Base-by-base conservation (phyloP, 2,329 filamentous ascomycete species). In the Akanthomyces lecanii region DNA sequence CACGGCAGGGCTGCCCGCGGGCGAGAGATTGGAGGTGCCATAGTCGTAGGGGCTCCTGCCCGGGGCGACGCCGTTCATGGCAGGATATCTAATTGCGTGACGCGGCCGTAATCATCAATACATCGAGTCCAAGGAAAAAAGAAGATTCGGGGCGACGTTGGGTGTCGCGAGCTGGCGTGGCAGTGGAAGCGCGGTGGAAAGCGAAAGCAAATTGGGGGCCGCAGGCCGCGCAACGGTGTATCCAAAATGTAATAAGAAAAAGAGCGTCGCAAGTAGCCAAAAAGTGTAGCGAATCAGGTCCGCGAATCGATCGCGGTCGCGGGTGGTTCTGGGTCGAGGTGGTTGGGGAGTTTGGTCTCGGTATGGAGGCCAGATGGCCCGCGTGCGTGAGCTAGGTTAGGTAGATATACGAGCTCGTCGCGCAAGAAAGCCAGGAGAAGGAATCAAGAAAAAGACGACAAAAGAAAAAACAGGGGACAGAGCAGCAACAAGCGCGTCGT, bases 21-120 rank as follows among this genome's bases (percentile, higher is more conserved):
- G 25, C 72, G 70, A 44, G 74, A 72, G 65, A 65, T 72, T 66
- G 66, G 69, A 69, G 44, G 62, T 66, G 64, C 72, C 73, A 64
- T 75, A 76, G 69, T 74, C 75, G 66, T 75, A 75, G 48, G 70
- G 72, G 65, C 69, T 68, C 66, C 71, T 70, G 65, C 73, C 71
- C 62, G 71, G 70, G 63, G 71, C 70, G 68, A 76, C 76, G 61
- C 72, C 74, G 67, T 78, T 79, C 78, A 81, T 79, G 66, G 50
- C 68, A 69, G 67, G 62, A 45, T 53, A 33, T 44, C 45, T 52
- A 30, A 14, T 56, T 44, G 55, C 48, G 45, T 30, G 40, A 23
- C 25, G 36, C 28, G 36, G 38, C 36, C 47, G 54, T 44, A 47
- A 45, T 64, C 63, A 61, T 61, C 57, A 47, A 55, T 23, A 53